These are phyloP conservation scores for Tieghemostelium lacteum DNA, from an alignment of 78 protist species.

Conservation along the genomic window DNA sequence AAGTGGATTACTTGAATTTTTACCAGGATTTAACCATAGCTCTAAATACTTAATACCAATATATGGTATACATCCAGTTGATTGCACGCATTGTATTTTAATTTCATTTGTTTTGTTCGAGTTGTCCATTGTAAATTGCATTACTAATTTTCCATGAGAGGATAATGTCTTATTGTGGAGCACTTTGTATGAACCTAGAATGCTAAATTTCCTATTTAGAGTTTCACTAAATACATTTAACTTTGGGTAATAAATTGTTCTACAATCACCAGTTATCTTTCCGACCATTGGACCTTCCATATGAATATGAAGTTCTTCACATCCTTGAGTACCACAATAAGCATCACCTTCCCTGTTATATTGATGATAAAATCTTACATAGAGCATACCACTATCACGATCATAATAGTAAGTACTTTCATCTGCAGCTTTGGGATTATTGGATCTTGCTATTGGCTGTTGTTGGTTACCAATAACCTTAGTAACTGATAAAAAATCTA, in stretches of 20 bases:
- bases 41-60: conserved; percentile 26
- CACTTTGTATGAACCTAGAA: not conserved
- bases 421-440: not conserved
- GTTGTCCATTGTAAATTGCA: not conserved
- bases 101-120: not conserved
- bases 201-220: not conserved
- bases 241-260: not conserved
- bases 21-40: conserved; percentile 14
- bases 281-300: not conserved
- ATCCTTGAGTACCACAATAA: conserved; percentile 5
- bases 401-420: not conserved
- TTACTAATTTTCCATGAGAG: not conserved
- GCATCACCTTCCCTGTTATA: not conserved
- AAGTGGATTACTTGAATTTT: not conserved
- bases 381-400: conserved; percentile 15
- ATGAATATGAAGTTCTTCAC: conserved; percentile 27
- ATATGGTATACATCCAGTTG: not conserved
- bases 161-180: not conserved
- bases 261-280: conserved; percentile 31
- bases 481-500: not conserved
- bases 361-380: not conserved
- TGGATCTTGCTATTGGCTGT: not conserved
- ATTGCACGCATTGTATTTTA: conserved; percentile 9
- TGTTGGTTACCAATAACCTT: not conserved
- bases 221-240: not conserved